Evolutionary conservation across 441 rosid species (phyloP).

Genomic region (Brassica hybrid): DNA sequence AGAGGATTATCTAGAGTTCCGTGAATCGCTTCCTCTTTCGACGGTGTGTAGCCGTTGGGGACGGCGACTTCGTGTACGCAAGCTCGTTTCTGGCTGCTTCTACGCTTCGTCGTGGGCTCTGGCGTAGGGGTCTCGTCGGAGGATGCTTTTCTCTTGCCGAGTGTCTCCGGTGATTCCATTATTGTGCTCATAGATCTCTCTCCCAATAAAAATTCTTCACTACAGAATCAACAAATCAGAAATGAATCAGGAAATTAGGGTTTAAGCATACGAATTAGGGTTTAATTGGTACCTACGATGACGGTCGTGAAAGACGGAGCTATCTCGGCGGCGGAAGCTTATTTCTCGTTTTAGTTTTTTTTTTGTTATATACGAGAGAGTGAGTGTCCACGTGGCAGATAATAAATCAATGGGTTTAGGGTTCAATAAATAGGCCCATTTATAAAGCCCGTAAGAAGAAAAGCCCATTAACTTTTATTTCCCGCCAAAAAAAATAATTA

Average conservation of each 20-base stretch:
- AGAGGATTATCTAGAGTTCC: slow-evolving; percentile 82
- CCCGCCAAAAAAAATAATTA: no score
- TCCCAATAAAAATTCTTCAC: no score
- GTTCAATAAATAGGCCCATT: slow-evolving; percentile 31
- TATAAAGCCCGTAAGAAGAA: background rate
- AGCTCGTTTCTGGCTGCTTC: slow-evolving; percentile 55
- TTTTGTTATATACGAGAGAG: background rate
- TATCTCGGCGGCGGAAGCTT: slow-evolving; percentile 23
- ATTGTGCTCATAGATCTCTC: slow-evolving; percentile 25
- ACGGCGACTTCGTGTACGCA: slow-evolving; percentile 97
- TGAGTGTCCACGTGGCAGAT: slow-evolving; percentile 44
- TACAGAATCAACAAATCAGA: no score
- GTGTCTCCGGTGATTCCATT: slow-evolving; percentile 43
- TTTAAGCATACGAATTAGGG: background rate
- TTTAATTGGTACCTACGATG: background rate
- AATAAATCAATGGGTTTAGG: slow-evolving; percentile 5
- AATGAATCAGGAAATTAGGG: background rate
- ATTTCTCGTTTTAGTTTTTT: background rate
- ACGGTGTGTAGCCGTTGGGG: slow-evolving; percentile 62
- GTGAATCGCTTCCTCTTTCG: slow-evolving; percentile 61
- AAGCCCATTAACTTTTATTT: background rate
- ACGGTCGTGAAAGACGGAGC: slow-evolving; percentile 13
- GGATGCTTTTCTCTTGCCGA: slow-evolving; percentile 56
- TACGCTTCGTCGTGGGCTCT: slow-evolving; percentile 54
- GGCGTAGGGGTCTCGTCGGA: slow-evolving; percentile 54